These are phyloP conservation scores for Sporisorium reilianum DNA, from an alignment of 1,284 basidiomycete species.

Conservation along the genomic window DNA sequence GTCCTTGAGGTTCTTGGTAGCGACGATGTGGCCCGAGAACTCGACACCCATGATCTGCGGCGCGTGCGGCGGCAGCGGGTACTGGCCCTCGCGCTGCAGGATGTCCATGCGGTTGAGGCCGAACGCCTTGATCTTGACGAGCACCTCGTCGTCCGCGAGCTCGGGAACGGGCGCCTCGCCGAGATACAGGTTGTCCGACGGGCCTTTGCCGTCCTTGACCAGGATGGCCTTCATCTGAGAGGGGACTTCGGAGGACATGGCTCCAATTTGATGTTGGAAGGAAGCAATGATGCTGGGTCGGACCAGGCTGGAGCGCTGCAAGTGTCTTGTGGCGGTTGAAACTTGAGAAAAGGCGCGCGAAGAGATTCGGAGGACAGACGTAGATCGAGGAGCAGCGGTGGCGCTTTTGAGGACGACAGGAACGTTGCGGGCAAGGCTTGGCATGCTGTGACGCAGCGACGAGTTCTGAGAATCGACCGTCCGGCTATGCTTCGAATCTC, in stretches of 20 bases:
- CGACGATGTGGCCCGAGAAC: conserved; percentile 75
- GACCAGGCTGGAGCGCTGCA: background rate
- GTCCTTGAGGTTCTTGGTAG: conserved; percentile 71
- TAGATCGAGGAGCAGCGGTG: background rate
- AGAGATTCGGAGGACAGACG: background rate
- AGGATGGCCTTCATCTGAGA: conserved; percentile 82
- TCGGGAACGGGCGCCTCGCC: conserved; percentile 76
- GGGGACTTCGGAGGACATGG: conserved; percentile 44
- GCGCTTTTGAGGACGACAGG: conserved; percentile 3
- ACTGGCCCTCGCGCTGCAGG: conserved; percentile 66
- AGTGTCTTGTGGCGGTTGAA: background rate
- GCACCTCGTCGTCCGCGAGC: conserved; percentile 75
- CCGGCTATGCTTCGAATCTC: conserved; percentile 32
- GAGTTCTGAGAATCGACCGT: conserved; percentile 10
- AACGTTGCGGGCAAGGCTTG: background rate
- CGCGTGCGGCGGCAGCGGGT: conserved; percentile 80
- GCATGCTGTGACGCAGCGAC: conserved; percentile 34
- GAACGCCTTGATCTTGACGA: conserved; percentile 73
- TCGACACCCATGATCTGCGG: conserved; percentile 89
- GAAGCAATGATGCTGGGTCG: background rate
- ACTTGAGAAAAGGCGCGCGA: conserved; percentile 14
- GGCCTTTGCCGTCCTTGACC: conserved; percentile 83
- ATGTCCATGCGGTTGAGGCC: conserved; percentile 68
- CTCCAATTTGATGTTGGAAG: background rate
- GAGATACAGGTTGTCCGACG: conserved; percentile 82